These are phyloP conservation scores for Apiospora malaysiana DNA, from an alignment of 2,329 filamentous ascomycete species.

Conservation along the genomic window DNA sequence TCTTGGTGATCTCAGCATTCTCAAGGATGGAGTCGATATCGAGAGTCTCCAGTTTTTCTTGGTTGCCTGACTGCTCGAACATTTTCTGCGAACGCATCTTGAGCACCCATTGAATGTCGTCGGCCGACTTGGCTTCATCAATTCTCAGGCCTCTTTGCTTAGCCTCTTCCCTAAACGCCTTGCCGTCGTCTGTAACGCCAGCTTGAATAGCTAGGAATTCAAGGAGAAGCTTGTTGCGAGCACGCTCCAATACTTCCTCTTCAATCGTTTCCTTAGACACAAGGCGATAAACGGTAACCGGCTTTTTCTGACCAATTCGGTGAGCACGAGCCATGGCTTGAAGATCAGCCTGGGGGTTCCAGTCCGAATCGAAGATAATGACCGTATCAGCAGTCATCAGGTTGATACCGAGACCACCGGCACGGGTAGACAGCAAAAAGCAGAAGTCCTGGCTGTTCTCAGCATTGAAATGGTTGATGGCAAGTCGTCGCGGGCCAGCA, in stretches of 20 bases:
- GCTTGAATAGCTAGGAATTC: slow-evolving; percentile 98
- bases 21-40: slow-evolving; percentile 97
- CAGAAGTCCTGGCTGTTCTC: slow-evolving; percentile 95
- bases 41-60: slow-evolving; percentile 93
- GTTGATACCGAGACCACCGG: slow-evolving; percentile 97
- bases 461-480: slow-evolving; percentile 97
- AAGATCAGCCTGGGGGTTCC: slow-evolving; percentile 97
- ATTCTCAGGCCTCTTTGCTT: slow-evolving; percentile 76
- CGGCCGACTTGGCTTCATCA: slow-evolving; percentile 85
- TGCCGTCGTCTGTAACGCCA: slow-evolving; percentile 94
- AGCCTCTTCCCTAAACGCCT: slow-evolving; percentile 75
- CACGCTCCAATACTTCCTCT: slow-evolving; percentile 94
- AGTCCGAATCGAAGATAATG: slow-evolving; percentile 96
- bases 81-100: slow-evolving; percentile 99
- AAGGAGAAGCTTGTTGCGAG: slow-evolving; percentile 94
- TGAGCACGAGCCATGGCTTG: slow-evolving; percentile 99
- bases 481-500: slow-evolving; percentile 83
- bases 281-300: slow-evolving; percentile 93
- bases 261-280: slow-evolving; percentile 99
- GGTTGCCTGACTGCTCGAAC: slow-evolving; percentile 97
- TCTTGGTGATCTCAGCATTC: slow-evolving; percentile 96
- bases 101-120: slow-evolving; percentile 94
- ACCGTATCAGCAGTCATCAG: slow-evolving; percentile 99
- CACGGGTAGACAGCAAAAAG: slow-evolving; percentile 92
- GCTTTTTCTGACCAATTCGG: slow-evolving; percentile 94